Evolutionary conservation across 1,139 yeast species (phyloP), one percentile per base, ranked within the genome.

Genomic region (Zygosaccharomyces pseudobailii): DNA sequence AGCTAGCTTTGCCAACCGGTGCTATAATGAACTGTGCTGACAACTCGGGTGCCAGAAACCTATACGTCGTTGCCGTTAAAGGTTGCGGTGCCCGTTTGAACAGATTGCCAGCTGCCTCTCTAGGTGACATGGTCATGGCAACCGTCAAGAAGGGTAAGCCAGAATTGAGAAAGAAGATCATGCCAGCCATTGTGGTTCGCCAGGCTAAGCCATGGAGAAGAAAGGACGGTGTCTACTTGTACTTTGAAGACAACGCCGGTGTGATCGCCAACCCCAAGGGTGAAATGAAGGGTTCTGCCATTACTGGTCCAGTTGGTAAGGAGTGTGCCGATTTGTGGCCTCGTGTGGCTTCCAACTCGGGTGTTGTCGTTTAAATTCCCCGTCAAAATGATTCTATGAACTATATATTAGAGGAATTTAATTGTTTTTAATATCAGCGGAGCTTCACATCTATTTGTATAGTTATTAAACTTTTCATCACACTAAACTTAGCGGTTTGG

Each of bases 301-400:
- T 94, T 74, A 94, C 98, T 71, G 99, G 99, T 77, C 98, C 99
- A 70, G 99, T 94, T 72, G 98, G 97, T 76, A 94, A 92, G 83
- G 99, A 94, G 82, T 92, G 98, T 82, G 98, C 99, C 74, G 99
- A 94, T 74, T 87, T 94, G 77, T 94, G 99, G 99, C 99, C 99
- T 75, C 90, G 98, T 84, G 92, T 94, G 79, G 98, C 99, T 73
- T 89, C 97, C 68, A 89, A 89, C 92, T 94, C 98, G 70, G 98
- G 98, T 87, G 98, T 94, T 75, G 98, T 94, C 77, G 99, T 89
- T 74, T 92, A 90, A 79, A 68, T 64, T 49, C 49, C 47, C 48
- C 45, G 38, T 32, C 41, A 41, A 41, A 37, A 47, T 39, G 46
- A 49, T 51, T 51, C 43, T 40, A 40, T 40, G 35, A 31, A 28